Base-by-base conservation (phyloP, 139 green algal genomes). In the Picochlorum sp. region DNA sequence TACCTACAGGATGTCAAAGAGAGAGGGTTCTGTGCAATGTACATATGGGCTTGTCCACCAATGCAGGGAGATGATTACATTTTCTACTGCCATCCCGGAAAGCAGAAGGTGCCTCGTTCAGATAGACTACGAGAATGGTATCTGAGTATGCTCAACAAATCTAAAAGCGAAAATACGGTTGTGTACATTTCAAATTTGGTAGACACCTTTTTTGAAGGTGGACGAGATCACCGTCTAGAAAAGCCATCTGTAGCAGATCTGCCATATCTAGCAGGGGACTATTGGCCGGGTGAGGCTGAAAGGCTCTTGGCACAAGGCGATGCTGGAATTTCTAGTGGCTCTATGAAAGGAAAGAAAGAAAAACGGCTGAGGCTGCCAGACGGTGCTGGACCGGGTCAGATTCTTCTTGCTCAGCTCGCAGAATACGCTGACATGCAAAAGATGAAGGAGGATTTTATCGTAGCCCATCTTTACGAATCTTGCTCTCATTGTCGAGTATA, bases 31-130 rank as follows among this genome's bases (percentile, higher is more conserved):
- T 81, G 84, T 56, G 76, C 77, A 60, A 97, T 97, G 82, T 96
- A 92, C 84, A 99, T 99, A 80, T 99, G 94, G 94, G 91, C 92
- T 1, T 99, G 94, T 83, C 94, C 94, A 18, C 94, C 92, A 13
- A 77, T 96, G 59, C 77, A 87, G 79, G 94, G 92, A 15, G 94
- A 98, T 63, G 94, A 99, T 75, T 98, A 98, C 83, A 98, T 99
- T 77, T 80, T 98, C 65, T 97, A 99, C 79, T 97, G 90, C 81
- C 93, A 99, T 79, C 94, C 94, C 0, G 69, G 76, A 63, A 83
- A 81, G 65, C 94, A 99, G 77, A 98, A 98, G 76, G 94, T 80
- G 45, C 93, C 93, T 9, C 81, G 88, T 62, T 81, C 75, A 14
- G 91, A 96, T 78, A 74, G 86, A 18, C 77, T 95, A 60, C 86